A percentile compares a stretch with the other conserved stretches of the same genome.
phyloP scores from a whole-genome alignment of 2,329 filamentous ascomycete species.

The Cladosporium sphaerospermum region DNA sequence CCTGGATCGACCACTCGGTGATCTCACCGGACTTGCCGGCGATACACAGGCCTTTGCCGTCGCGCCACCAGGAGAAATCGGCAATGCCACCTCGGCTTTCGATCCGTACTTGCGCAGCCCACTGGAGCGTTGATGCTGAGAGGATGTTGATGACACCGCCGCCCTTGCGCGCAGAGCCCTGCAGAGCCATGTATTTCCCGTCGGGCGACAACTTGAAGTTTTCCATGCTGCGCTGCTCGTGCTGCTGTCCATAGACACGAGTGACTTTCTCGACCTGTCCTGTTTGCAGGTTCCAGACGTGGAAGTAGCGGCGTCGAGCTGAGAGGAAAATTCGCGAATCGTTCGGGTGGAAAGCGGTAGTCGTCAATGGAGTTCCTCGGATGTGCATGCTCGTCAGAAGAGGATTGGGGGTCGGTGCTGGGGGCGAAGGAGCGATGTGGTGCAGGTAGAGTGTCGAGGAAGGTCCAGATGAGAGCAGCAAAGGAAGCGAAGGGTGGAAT shows the following conservation, averaged over 20 bases:
- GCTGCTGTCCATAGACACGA: conserved; percentile 65
- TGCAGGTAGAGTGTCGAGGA: conserved; percentile 83
- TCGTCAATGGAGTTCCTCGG: conserved; percentile 73
- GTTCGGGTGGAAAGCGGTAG: conserved; percentile 66
- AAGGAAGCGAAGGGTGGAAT: conserved; percentile 83
- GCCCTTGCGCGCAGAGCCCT: conserved; percentile 74
- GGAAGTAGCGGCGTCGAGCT: conserved; percentile 83
- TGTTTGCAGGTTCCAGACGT: conserved; percentile 82
- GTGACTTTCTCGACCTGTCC: conserved; percentile 78
- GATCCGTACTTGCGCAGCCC: conserved; percentile 74
- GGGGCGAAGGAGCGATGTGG: conserved; percentile 69
- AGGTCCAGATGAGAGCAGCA: conserved; percentile 82
- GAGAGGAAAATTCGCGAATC: conserved; percentile 82
- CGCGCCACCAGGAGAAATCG: conserved; percentile 89
- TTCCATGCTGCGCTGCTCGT: conserved; percentile 88
- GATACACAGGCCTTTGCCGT: conserved; percentile 74
- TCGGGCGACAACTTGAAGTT: conserved; percentile 80
- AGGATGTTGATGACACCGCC: conserved; percentile 85
- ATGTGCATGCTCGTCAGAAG: conserved; percentile 85
- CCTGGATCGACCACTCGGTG: conserved; percentile 74
- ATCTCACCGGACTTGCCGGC: conserved; percentile 82
- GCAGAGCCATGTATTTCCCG: conserved; percentile 76
- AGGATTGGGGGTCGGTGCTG: conserved; percentile 71
- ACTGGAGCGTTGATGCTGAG: conserved; percentile 73
- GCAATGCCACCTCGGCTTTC: conserved; percentile 78